Conservation (phyloP, 768 basidiomycete species). For the Kondoa malvinella region DNA sequence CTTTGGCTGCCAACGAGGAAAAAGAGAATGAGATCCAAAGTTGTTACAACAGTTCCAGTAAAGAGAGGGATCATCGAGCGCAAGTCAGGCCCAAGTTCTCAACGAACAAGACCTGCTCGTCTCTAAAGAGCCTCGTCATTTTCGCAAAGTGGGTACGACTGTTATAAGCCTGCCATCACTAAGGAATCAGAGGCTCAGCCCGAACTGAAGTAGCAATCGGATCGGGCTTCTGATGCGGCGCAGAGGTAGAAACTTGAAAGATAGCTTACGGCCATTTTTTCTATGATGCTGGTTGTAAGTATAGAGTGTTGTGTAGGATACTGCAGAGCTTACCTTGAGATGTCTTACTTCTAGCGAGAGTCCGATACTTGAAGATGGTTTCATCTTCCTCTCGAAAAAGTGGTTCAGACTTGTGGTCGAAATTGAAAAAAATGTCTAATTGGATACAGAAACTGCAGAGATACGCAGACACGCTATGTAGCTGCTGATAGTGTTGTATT, state of each 20-base stretch:
- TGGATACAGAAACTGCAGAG: too few relatives aligned
- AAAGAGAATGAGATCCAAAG: neutral
- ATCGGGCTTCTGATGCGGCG: neutral
- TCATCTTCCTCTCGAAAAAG: too few relatives aligned
- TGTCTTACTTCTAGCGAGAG: too few relatives aligned
- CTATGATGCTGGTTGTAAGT: too few relatives aligned
- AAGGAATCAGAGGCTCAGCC: neutral
- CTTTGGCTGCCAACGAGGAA: constrained; percentile 1
- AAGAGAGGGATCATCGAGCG: neutral
- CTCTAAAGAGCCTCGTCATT: neutral
- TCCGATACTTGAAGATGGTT: too few relatives aligned
- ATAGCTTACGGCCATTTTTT: neutral
- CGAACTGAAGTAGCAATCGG: neutral
- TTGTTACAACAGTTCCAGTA: neutral
- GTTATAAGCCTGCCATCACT: neutral
- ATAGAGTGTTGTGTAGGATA: too few relatives aligned
- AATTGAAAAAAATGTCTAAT: too few relatives aligned
- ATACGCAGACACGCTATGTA: too few relatives aligned
- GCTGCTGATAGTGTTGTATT: too few relatives aligned
- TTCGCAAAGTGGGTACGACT: neutral
- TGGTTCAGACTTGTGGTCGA: too few relatives aligned
- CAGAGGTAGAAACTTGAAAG: neutral
- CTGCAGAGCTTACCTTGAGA: too few relatives aligned
- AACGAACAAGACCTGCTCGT: neutral
- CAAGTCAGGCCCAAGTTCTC: neutral